These are phyloP conservation scores for Termitomyces bulborhizus DNA, from an alignment of 768 basidiomycete genomes.

Conservation along the genomic window DNA sequence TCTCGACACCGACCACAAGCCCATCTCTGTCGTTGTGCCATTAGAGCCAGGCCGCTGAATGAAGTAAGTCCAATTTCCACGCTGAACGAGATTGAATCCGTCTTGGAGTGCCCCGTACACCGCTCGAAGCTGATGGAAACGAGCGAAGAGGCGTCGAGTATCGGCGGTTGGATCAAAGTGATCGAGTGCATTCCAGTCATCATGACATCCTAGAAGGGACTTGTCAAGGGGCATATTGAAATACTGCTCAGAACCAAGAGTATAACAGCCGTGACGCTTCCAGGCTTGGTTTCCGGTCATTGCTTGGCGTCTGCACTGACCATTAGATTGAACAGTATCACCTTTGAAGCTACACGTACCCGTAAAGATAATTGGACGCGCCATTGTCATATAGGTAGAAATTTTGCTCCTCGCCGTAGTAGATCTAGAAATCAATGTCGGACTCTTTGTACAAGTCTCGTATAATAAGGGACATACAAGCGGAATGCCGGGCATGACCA, in stretches of 20 bases:
- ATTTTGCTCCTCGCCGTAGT: conserved; percentile 90
- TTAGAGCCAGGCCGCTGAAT: conserved; percentile 87
- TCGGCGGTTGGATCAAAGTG: conserved; percentile 91
- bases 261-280: conserved; percentile 92
- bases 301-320: conserved; percentile 68
- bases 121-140: conserved; percentile 64
- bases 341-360: conserved; percentile 35
- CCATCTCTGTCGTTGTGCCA: conserved; percentile 73
- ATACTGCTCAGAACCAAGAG: conserved; percentile 85
- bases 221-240: conserved; percentile 89
- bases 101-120: conserved; percentile 76
- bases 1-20: conserved; percentile 79
- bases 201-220: conserved; percentile 74
- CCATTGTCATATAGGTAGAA: conserved; percentile 84
- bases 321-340: neutral
- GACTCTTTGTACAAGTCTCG: neutral
- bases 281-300: conserved; percentile 84
- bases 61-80: conserved; percentile 78
- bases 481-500: conserved; percentile 86
- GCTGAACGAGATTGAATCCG: conserved; percentile 78
- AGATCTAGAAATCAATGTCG: conserved; percentile 38
- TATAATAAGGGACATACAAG: conserved; percentile 39
- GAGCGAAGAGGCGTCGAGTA: conserved; percentile 64
- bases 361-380: conserved; percentile 90
- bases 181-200: conserved; percentile 90